Base-by-base conservation (phyloP, 225 moss, liverwort and hornwort species). In the Pseudoscleropodium purum region DNA sequence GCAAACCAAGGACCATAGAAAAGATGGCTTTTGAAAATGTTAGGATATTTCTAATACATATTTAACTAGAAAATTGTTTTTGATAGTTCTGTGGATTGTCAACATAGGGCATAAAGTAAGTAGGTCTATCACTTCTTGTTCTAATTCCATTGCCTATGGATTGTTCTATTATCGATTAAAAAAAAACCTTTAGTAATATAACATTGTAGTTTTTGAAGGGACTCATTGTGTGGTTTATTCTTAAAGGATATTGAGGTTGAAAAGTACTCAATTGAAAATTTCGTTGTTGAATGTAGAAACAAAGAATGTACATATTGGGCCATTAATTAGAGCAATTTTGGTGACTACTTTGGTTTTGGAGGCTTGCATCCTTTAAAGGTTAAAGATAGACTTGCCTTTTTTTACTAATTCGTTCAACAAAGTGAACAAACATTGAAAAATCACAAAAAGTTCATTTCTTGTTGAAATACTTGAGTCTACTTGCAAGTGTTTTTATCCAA, bases 281-380 rank as follows among this genome's bases (percentile, higher is more conserved):
- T 45, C 30, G 45, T 74, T 74, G 6, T 10, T 45, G 6, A 45
- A 1, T 23, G 4, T 74, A 45, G 30, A 29, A 43, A 47, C 10
- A 75, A 31, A 47, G 4, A 75, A 31, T 31, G 7, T 2, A 47
- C 7, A 4, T 75, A 19, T 47, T 47, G 18, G 18, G 47, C 0
- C 7, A 75, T 31, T 7, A 45, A 43, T 47, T 0, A 3, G 1
- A 68, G 37, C 5, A 43, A 0, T 30, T 75, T 45, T 4, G 4
- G 18, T 30, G 7, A 74, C 43, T 18, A 31, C 31, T 1, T 75
- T 75, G 2, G 18, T 75, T 4, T 11, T 31, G 4, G 7, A 4
- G 18, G 7, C 7, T 3, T 6, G 0, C 0, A 0, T 47, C 6
- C 3, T 27, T 45, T 75, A n/a, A 74, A 3, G 6, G 1, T 6